phyloP scores from a whole-genome alignment of 306 rosid species.

The Dicorynia guianensis region DNA sequence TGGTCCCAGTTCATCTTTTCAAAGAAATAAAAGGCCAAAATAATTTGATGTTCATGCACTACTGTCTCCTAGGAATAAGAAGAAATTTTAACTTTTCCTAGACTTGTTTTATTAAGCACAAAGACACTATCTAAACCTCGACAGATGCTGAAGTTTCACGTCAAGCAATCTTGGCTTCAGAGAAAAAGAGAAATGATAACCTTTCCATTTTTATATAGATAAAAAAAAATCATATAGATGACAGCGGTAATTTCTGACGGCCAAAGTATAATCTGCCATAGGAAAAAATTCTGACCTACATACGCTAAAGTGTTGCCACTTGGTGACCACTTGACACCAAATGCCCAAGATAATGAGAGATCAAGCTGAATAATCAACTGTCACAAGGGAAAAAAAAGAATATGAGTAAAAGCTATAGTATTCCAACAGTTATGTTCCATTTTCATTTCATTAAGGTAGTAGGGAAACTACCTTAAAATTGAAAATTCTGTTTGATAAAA shows the following conservation, averaged over 20 bases:
- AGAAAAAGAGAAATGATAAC: conserved; percentile 19
- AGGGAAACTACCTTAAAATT: conserved; percentile 17
- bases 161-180: conserved; percentile 14
- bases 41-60: conserved; percentile 17
- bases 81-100: neutral
- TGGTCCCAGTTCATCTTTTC: neutral
- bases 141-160: neutral
- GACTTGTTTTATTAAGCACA: conserved; percentile 28
- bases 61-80: neutral
- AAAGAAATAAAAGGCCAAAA: neutral
- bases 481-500: neutral
- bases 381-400: conserved; percentile 46
- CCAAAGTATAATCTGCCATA: conserved; percentile 25
- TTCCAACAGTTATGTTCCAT: conserved; percentile 9
- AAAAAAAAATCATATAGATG: conserved; percentile 22
- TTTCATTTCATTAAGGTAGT: neutral
- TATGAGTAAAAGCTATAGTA: conserved; percentile 27
- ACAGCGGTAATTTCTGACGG: conserved; percentile 30
- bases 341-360: conserved; percentile 90
- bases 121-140: conserved; percentile 32
- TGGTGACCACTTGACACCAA: conserved; percentile 98
- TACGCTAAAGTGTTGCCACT: conserved; percentile 95
- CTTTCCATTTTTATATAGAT: too few species aligned
- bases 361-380: conserved; percentile 94
- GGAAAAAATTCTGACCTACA: conserved; percentile 70